Evolutionary conservation across 2,329 filamentous ascomycete species (phyloP), one percentile per base, ranked within the genome.

Genomic region (Alternaria brassicae): DNA sequence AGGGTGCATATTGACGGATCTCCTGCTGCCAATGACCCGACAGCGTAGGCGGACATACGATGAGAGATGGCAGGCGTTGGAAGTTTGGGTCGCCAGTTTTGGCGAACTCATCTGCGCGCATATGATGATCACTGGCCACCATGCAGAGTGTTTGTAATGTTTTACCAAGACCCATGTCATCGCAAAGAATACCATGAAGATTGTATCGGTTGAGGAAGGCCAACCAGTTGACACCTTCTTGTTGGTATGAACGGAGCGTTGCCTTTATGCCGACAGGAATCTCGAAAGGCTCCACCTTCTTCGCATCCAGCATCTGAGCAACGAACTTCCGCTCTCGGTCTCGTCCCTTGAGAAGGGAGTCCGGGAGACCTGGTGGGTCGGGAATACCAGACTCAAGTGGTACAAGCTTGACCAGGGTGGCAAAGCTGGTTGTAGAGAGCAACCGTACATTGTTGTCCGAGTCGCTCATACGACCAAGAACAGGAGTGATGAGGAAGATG

Each of bases 21-120:
- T 99, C 95, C 75, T 99, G 95, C 77, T 97, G 93, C 95, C 95
- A 99, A 79, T 99, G 95, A 8, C 96, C 95, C 17, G 95, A 97
- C 23, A 99, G 84, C 0, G 95, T 98, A 1, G 95, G 95, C 6
- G 95, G 96, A 72, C 95, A 99, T 48, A 99, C 91, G 62, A 99
- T 97, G 54, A 99, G 85, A 12, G 94, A 97, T 2, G 95, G 93
- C 39, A 99, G 81, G 56, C 86, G 89, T 58, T 92, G 87, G 52
- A 88, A 86, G 72, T 99, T 95, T 0, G 88, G 84, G 27, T 91
- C 88, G 45, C 89, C 86, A 0, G 93, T 96, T 78, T 90, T 92
- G 27, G 88, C 88, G 75, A 90, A 98, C 73, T 98, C 93, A 73
- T 97, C 92, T 0, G 92, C 92, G 61, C 95, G 89, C 73, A 96